Conservation (phyloP, 306 rosid genomes). For the Castanea sativa region DNA sequence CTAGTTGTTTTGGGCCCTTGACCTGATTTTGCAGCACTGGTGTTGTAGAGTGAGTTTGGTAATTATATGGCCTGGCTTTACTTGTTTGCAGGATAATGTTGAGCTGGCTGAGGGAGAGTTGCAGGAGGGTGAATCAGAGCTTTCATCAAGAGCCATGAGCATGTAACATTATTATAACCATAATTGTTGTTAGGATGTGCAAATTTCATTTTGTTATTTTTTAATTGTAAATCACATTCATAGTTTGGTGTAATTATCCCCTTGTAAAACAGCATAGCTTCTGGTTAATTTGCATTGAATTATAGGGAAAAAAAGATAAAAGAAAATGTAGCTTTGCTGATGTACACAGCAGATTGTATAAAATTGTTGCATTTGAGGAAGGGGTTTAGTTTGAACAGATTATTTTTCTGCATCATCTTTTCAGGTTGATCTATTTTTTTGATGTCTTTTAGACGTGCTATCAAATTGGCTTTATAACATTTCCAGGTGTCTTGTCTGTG, state of each 20-base stretch:
- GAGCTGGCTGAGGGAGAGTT: constrained; percentile 52
- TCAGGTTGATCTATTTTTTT: not conserved
- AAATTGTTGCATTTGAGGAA: constrained; percentile 10
- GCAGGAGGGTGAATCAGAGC: constrained; percentile 71
- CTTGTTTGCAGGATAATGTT: constrained; percentile 41
- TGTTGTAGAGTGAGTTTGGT: not conserved
- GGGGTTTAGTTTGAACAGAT: constrained; percentile 1
- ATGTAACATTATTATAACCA: constrained; percentile 40
- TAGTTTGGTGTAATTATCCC: constrained; percentile 48
- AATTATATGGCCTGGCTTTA: constrained; percentile 1
- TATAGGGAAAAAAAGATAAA: constrained; percentile 28
- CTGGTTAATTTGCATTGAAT: constrained; percentile 32
- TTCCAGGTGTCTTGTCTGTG: not conserved
- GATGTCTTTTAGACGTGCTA: not conserved
- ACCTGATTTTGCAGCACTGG: not conserved
- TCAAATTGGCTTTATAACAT: not conserved
- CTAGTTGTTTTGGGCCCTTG: not conserved
- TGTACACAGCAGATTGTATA: constrained; percentile 38
- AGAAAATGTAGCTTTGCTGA: constrained; percentile 26
- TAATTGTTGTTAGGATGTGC: constrained; percentile 28
- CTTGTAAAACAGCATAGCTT: constrained; percentile 48
- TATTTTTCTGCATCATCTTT: not conserved
- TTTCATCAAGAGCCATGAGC: constrained; percentile 87
- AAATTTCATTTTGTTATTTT: constrained; percentile 31
- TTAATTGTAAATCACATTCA: constrained; percentile 51